Evolutionary conservation across 805 yeast genomes (phyloP).

Genomic region (Yarrowia divulgata): DNA sequence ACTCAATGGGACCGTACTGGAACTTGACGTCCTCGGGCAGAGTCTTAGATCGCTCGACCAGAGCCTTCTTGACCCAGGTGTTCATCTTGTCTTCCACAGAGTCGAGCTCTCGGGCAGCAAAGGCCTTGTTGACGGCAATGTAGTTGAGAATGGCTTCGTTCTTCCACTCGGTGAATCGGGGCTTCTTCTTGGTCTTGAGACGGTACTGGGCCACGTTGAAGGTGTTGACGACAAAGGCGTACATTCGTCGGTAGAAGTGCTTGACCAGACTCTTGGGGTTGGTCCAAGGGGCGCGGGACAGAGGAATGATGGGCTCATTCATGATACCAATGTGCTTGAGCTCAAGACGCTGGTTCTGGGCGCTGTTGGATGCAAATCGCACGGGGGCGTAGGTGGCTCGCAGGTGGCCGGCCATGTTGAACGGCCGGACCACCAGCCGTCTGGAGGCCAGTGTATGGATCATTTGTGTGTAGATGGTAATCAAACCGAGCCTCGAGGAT

Average conservation of each 20-base stretch:
- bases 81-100: constrained; percentile 58
- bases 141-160: constrained; percentile 81
- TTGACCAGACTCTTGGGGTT: constrained; percentile 30
- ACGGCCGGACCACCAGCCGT: constrained; percentile 34
- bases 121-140: constrained; percentile 79
- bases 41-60: constrained; percentile 59
- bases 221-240: constrained; percentile 38
- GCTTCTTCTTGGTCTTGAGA: constrained; percentile 70
- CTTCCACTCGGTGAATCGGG: constrained; percentile 79
- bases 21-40: constrained; percentile 66
- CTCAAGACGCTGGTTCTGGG: constrained; percentile 24
- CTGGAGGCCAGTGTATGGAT: constrained; percentile 24
- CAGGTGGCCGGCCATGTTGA: constrained; percentile 34
- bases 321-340: constrained; percentile 39
- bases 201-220: constrained; percentile 63
- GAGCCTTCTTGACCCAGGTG: constrained; percentile 68
- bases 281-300: constrained; percentile 33
- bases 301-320: constrained; percentile 36
- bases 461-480: constrained; percentile 4
- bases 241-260: constrained; percentile 40
- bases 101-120: constrained; percentile 65
- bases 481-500: background rate
- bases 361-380: constrained; percentile 39
- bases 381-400: constrained; percentile 39
- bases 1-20: constrained; percentile 79